phyloP scores from a whole-genome alignment of 805 yeast species.

The Kuraishia hungarica region DNA sequence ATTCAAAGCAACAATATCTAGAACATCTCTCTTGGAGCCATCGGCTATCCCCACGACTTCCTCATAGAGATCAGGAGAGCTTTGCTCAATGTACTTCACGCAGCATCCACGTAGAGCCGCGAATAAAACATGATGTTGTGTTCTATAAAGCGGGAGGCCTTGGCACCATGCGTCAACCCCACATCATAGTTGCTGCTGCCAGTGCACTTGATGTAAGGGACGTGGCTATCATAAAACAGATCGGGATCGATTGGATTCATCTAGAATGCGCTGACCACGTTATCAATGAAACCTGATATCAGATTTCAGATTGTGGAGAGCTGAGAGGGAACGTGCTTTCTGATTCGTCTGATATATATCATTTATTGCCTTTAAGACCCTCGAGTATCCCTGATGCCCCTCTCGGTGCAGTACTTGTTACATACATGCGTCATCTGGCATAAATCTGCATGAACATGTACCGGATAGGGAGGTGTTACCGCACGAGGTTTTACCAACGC shows the following conservation, averaged over 20 bases:
- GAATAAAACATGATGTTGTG: conserved; percentile 21
- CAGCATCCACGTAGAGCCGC: conserved; percentile 16
- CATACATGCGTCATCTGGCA: conserved; percentile 1
- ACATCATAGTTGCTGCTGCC: conserved; percentile 21
- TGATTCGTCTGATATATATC: neutral
- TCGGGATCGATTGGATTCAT: conserved; percentile 10
- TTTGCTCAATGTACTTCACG: conserved; percentile 16
- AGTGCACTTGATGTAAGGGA: conserved; percentile 14
- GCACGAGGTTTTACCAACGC: no score
- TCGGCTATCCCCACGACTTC: conserved; percentile 29
- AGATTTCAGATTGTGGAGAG: neutral
- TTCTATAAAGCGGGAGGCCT: conserved; percentile 20
- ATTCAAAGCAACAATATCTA: conserved; percentile 29
- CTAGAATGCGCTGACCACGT: no score
- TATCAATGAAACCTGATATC: no score
- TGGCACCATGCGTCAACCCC: conserved; percentile 25
- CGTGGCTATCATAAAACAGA: conserved; percentile 17
- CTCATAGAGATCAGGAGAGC: conserved; percentile 22
- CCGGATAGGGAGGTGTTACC: neutral
- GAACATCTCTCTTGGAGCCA: conserved; percentile 22
- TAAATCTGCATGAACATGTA: neutral
- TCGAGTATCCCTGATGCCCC: neutral
- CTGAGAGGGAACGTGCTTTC: neutral
- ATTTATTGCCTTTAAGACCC: neutral
- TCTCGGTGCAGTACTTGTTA: neutral